These are phyloP conservation scores for Phytophthora megakarya DNA, from an alignment of 352 stramenopile genomes.

Conservation along the genomic window DNA sequence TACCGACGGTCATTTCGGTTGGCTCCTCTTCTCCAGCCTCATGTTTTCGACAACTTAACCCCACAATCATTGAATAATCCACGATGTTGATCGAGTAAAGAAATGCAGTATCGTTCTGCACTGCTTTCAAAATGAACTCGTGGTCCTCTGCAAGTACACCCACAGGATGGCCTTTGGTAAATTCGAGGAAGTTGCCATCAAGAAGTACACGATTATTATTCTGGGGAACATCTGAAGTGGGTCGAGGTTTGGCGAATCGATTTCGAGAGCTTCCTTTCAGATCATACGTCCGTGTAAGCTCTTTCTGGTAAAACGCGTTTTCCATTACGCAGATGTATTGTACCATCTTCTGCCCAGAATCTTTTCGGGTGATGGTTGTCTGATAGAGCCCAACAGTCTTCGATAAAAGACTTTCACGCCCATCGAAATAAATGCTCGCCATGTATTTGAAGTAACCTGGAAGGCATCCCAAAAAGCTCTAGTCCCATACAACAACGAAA, in stretches of 20 bases:
- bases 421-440: constrained; percentile 96
- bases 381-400: constrained; percentile 98
- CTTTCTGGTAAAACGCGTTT: constrained; percentile 97
- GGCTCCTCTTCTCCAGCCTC: constrained; percentile 30
- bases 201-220: constrained; percentile 61
- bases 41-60: constrained; percentile 63
- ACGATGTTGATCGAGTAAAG: constrained; percentile 98
- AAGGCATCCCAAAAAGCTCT: constrained; percentile 85
- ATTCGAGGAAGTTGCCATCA: constrained; percentile 87
- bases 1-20: constrained; percentile 94
- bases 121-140: constrained; percentile 77
- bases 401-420: constrained; percentile 92
- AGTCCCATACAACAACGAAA: background rate
- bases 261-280: constrained; percentile 98
- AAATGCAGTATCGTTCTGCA: constrained; percentile 97
- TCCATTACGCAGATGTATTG: constrained; percentile 95
- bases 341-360: constrained; percentile 88
- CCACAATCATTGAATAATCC: constrained; percentile 99
- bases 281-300: constrained; percentile 95
- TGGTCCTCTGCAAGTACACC: constrained; percentile 77
- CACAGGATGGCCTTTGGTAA: constrained; percentile 77
- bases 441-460: constrained; percentile 98
- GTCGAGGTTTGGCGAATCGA: constrained; percentile 81
- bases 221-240: constrained; percentile 29
- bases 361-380: constrained; percentile 94